A percentile compares a stretch with the other conserved stretches of the same genome.
Evolutionary conservation across 768 basidiomycete genomes (phyloP).

Genomic region (Scleroderma citrinum): DNA sequence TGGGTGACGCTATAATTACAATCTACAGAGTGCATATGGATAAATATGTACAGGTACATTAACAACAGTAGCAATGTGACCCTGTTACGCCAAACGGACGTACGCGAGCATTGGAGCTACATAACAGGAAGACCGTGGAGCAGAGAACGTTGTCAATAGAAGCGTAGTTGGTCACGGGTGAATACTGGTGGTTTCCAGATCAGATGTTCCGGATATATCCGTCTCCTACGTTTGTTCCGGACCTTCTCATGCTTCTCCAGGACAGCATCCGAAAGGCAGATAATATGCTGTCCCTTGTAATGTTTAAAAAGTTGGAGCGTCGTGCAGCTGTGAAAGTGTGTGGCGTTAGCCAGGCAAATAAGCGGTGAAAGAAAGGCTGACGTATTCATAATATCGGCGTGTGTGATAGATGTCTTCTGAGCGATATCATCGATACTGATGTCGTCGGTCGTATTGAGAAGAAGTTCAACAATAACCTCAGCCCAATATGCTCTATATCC

Average conservation of each 20-base stretch:
- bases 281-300: slow-evolving; percentile 91
- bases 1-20: slow-evolving; percentile 1
- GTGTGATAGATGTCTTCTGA: slow-evolving; percentile 90
- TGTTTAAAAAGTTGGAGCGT: slow-evolving; percentile 93
- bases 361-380: slow-evolving; percentile 39
- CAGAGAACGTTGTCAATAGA: slow-evolving; percentile 30
- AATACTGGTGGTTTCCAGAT: slow-evolving; percentile 96
- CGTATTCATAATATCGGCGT: slow-evolving; percentile 98
- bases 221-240: slow-evolving; percentile 66
- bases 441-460: slow-evolving; percentile 66
- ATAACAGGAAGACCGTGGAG: slow-evolving; percentile 4
- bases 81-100: slow-evolving; percentile 1
- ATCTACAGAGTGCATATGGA: slow-evolving; percentile 4
- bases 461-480: slow-evolving; percentile 88
- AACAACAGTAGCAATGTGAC: slow-evolving; percentile 4
- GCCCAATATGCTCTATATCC: slow-evolving; percentile 97
- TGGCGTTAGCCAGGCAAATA: slow-evolving; percentile 6
- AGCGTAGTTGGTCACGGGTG: slow-evolving; percentile 83
- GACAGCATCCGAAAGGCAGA: slow-evolving; percentile 85
- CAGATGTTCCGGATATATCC: slow-evolving; percentile 74
- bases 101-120: slow-evolving; percentile 12
- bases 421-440: slow-evolving; percentile 97
- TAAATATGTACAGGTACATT: slow-evolving; percentile 7
- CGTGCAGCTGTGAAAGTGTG: slow-evolving; percentile 60
- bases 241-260: slow-evolving; percentile 87